Percentiles rank a stretch among this genome's conserved stretches.
Conservation (phyloP, 331 rosid genomes). For the Pyracantha coccinea region DNA sequence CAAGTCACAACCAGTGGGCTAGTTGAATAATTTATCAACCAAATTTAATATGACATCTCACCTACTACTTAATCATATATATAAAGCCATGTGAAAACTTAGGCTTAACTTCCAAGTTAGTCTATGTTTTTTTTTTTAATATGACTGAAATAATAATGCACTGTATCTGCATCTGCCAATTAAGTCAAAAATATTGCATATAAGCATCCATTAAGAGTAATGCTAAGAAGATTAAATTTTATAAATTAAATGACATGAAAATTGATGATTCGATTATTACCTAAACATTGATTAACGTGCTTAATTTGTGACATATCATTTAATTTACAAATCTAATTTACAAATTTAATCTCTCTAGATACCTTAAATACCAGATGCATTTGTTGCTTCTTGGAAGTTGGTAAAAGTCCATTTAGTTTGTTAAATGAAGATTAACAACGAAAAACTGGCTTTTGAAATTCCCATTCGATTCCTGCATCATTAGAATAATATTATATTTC, state of each 20-base stretch:
- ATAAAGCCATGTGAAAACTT: constrained; percentile 32
- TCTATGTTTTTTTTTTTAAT: not conserved
- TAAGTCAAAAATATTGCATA: constrained; percentile 24
- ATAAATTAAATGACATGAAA: too few species aligned
- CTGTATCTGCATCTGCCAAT: constrained; percentile 11
- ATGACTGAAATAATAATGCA: not conserved
- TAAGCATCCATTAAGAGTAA: not conserved
- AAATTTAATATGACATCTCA: constrained; percentile 26
- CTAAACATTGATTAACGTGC: too few species aligned
- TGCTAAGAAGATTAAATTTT: too few species aligned
- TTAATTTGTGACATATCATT: too few species aligned
- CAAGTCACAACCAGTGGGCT: constrained; percentile 3
- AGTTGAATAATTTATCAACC: constrained; percentile 14
- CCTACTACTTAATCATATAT: constrained; percentile 2
- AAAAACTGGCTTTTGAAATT: constrained; percentile 19
- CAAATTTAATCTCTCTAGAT: too few species aligned
- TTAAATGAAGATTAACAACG: not conserved
- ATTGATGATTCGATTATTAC: too few species aligned
- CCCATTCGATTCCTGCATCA: not conserved
- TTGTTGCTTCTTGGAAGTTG: constrained; percentile 29
- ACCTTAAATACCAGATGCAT: not conserved
- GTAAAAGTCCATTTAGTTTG: constrained; percentile 16
- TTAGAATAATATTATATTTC: not conserved
- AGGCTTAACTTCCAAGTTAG: constrained; percentile 18
- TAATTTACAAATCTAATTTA: too few species aligned